phyloP scores from a whole-genome alignment of 257 asterid species.

The Anisodus acutangulus region DNA sequence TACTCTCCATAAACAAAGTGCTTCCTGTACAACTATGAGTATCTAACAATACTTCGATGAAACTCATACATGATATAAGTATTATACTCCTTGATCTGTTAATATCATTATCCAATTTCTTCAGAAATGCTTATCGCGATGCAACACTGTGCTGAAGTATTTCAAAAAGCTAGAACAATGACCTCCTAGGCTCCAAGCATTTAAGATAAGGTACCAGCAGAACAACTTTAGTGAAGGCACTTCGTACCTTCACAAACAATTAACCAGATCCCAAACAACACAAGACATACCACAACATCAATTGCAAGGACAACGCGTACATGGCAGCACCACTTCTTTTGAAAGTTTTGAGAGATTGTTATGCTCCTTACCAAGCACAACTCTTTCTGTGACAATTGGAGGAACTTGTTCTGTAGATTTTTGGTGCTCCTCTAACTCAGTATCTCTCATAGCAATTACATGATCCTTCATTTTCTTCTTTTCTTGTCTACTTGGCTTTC shows the following conservation, averaged over 20 bases:
- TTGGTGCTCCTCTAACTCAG: conserved; percentile 28
- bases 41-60: not conserved
- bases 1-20: not conserved
- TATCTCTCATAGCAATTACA: conserved; percentile 45
- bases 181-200: conserved; percentile 3
- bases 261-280: conserved; percentile 69
- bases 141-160: not conserved
- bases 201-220: not conserved
- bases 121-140: not conserved
- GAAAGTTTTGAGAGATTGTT: conserved; percentile 44
- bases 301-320: conserved; percentile 65
- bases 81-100: not conserved
- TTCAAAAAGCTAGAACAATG: not conserved
- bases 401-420: conserved; percentile 28
- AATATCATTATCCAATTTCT: not conserved
- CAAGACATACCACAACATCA: conserved; percentile 62
- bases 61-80: not conserved
- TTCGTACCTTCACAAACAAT: conserved; percentile 62
- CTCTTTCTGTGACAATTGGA: conserved; percentile 48
- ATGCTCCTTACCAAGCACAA: conserved; percentile 42
- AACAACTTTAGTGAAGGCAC: conserved; percentile 55
- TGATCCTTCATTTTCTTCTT: conserved; percentile 61
- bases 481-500: conserved; percentile 58
- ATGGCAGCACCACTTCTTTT: conserved; percentile 65
- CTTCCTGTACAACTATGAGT: conserved; percentile 18